Percentiles rank a stretch among this genome's conserved stretches.
These are phyloP conservation scores for Sordariomycetes sp. DNA, from an alignment of 2,329 filamentous ascomycete species.

Conservation along the genomic window DNA sequence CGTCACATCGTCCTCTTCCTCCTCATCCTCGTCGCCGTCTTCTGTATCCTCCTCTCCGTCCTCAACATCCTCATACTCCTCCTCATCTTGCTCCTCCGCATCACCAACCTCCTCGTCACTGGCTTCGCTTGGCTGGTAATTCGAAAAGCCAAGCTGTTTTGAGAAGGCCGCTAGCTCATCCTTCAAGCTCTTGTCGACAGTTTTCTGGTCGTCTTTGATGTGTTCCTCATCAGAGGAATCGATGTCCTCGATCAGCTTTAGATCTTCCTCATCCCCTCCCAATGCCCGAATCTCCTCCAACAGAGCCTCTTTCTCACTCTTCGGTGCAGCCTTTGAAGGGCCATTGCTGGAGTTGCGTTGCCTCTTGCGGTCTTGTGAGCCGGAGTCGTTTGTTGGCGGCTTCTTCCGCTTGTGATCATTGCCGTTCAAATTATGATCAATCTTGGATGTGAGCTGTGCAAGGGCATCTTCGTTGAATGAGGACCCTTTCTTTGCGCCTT, in stretches of 20 bases:
- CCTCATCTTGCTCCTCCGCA: constrained; percentile 19
- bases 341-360: constrained; percentile 19
- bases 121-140: constrained; percentile 21
- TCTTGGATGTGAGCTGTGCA: constrained; percentile 43
- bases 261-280: constrained; percentile 56
- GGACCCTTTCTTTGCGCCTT: constrained; percentile 13
- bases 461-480: constrained; percentile 41
- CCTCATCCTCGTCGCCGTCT: constrained; percentile 18
- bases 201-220: constrained; percentile 18
- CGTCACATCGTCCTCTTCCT: constrained; percentile 8
- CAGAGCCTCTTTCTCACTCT: constrained; percentile 27
- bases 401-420: constrained; percentile 36
- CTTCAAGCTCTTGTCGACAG: constrained; percentile 30
- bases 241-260: constrained; percentile 49
- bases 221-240: constrained; percentile 30
- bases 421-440: constrained; percentile 40
- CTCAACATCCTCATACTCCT: constrained; percentile 19
- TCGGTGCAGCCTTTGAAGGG: constrained; percentile 10
- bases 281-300: constrained; percentile 56
- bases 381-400: constrained; percentile 22
- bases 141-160: constrained; percentile 26
- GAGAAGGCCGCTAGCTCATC: constrained; percentile 26
- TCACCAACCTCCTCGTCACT: constrained; percentile 25
- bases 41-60: constrained; percentile 21
- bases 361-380: constrained; percentile 25